Base-by-base conservation (phyloP, 2,329 filamentous ascomycete genomes). In the Pochonia chlamydosporia region DNA sequence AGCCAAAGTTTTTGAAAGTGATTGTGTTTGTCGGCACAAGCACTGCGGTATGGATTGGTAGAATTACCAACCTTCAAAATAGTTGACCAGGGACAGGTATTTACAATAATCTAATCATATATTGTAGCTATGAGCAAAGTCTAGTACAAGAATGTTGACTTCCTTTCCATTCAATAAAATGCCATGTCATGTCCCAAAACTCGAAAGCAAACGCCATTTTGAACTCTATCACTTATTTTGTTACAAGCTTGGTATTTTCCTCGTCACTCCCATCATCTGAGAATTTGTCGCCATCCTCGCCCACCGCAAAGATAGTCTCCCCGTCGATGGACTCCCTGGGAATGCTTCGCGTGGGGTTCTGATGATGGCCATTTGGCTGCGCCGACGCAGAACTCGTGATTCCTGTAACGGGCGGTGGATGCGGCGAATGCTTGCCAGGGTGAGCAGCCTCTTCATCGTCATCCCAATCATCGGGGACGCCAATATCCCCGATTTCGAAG, bases 271-370 rank as follows among this genome's bases (percentile, higher is more conserved):
- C 86, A 47, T 88, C 85, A 48, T 89, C 87, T 14, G 85, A 89
- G 74, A 90, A 92, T 62, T 85, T 89, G 61, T 93, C 89, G 1
- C 73, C 80, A 47, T 86, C 85, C 58, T 95, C 91, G 10, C 90
- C 92, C 10, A 97, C 88, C 1, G 92, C 92, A 59, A 97, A 97
- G 52, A 97, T 95, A 0, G 91, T 96, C 69, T 97, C 93, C 10
- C 90, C 90, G 52, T 97, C 91, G 28, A 81, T 64, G 2, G 77
- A 81, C 48, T 79, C 74, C 14, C 77, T 69, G 14, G 70, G 70
- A 73, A 57, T 79, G 65, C 49, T 60, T 37, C 63, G 53, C 18
- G 55, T 46, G 35, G 55, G 47, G 30, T 49, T 55, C 26, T 54
- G 43, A 23, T 62, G 56, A 20, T 46, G 35, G 31, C 40, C 40